phyloP scores from a whole-genome alignment of 345 rosid species.

The Populus alba region DNA sequence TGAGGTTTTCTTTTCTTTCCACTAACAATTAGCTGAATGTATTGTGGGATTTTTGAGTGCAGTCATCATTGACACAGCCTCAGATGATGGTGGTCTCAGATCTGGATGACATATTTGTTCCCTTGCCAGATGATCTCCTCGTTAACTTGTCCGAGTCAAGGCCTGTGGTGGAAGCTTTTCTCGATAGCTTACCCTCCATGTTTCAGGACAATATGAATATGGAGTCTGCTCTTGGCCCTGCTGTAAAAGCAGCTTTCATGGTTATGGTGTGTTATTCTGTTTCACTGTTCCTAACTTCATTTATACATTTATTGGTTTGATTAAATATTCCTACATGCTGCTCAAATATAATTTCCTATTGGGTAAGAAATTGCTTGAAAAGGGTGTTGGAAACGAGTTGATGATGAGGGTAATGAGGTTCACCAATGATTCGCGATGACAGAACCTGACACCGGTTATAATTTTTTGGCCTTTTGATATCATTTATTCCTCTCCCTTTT shows the following conservation, averaged over 20 bases:
- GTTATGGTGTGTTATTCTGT: slow-evolving; percentile 69
- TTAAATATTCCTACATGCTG: neutral
- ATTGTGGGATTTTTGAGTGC: slow-evolving; percentile 33
- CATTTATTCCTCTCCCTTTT: no score
- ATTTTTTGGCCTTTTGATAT: neutral
- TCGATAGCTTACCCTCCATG: slow-evolving; percentile 93
- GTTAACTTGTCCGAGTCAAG: slow-evolving; percentile 98
- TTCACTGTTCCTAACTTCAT: neutral
- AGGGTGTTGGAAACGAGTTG: neutral
- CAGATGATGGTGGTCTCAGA: slow-evolving; percentile 99
- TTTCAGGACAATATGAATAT: slow-evolving; percentile 82
- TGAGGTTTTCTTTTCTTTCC: slow-evolving; percentile 1
- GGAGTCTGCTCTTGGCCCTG: slow-evolving; percentile 99
- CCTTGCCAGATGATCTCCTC: slow-evolving; percentile 96
- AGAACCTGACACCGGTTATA: neutral
- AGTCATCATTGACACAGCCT: slow-evolving; percentile 96
- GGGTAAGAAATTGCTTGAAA: neutral
- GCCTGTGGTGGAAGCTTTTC: slow-evolving; percentile 81
- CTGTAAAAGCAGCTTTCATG: slow-evolving; percentile 91
- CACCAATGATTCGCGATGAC: neutral
- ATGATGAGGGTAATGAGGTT: neutral
- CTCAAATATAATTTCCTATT: neutral
- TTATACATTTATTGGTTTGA: neutral
- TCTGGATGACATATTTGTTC: slow-evolving; percentile 87
- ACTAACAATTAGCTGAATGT: neutral